A percentile compares a stretch with the other conserved stretches of the same genome.
Evolutionary conservation across 2,329 filamentous ascomycete genomes (phyloP).

Genomic region (Aspergillus nomiae): DNA sequence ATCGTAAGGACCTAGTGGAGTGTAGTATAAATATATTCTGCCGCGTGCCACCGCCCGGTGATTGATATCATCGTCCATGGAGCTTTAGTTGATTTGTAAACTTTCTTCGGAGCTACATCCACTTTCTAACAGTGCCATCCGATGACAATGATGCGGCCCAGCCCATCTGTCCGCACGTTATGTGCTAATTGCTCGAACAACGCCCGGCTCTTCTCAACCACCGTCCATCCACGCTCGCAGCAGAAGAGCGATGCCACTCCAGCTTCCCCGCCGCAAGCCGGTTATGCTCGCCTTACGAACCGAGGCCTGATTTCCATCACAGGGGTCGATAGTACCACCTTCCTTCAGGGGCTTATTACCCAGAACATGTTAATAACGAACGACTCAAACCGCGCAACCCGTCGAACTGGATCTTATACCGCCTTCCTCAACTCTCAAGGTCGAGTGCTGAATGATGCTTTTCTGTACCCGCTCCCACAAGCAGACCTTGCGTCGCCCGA

Average conservation of each 20-base stretch:
- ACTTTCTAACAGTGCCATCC: not conserved
- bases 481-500: conserved; percentile 21
- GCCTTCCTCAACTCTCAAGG: conserved; percentile 86
- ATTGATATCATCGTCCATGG: conserved; percentile 29
- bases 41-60: not conserved
- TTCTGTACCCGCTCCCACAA: conserved; percentile 71
- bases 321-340: conserved; percentile 77
- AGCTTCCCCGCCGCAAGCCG: conserved; percentile 42
- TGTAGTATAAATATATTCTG: not conserved
- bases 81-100: conserved; percentile 29
- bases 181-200: conserved; percentile 33
- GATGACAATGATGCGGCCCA: conserved; percentile 35
- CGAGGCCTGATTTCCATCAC: conserved; percentile 78
- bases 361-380: conserved; percentile 61
- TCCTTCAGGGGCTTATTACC: conserved; percentile 86
- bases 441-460: conserved; percentile 83
- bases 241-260: conserved; percentile 28
- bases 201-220: conserved; percentile 35
- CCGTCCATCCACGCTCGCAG: conserved; percentile 17
- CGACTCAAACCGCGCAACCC: conserved; percentile 38
- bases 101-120: conserved; percentile 12
- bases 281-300: conserved; percentile 61
- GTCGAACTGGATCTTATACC: conserved; percentile 66
- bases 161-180: conserved; percentile 22
- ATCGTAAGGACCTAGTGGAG: not conserved